phyloP scores from a whole-genome alignment of 2,329 filamentous ascomycete species.

The Neofusicoccum parvum region DNA sequence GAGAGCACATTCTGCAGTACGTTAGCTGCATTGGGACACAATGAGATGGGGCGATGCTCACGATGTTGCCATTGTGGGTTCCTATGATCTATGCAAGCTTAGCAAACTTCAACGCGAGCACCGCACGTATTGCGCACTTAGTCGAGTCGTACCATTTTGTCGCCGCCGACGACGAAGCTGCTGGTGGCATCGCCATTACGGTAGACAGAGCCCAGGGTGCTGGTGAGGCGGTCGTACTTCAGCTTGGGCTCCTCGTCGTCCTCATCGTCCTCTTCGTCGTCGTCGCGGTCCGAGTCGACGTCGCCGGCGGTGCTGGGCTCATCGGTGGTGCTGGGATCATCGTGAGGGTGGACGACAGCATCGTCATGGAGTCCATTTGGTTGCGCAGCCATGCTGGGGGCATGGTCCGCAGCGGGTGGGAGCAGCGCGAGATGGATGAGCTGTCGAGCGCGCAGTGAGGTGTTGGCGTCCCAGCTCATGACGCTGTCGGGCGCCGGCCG shows the following conservation, averaged over 20 bases:
- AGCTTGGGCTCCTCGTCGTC: slow-evolving; percentile 93
- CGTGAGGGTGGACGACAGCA: slow-evolving; percentile 56
- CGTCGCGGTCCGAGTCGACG: slow-evolving; percentile 20
- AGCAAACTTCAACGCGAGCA: slow-evolving; percentile 55
- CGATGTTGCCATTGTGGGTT: slow-evolving; percentile 95
- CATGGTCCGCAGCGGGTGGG: slow-evolving; percentile 36
- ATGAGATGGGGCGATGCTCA: slow-evolving; percentile 53
- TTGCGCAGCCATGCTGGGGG: slow-evolving; percentile 44
- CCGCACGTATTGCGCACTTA: slow-evolving; percentile 23
- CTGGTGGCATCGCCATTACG: slow-evolving; percentile 95
- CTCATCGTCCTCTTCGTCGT: slow-evolving; percentile 71
- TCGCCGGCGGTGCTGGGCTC: slow-evolving; percentile 27
- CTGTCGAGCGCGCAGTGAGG: slow-evolving; percentile 4
- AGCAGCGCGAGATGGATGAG: slow-evolving; percentile 16
- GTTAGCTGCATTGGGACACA: not conserved
- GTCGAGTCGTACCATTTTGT: slow-evolving; percentile 79
- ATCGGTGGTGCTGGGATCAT: slow-evolving; percentile 35
- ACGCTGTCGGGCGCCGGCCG: slow-evolving; percentile 5
- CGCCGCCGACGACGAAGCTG: slow-evolving; percentile 83
- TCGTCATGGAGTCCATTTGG: slow-evolving; percentile 37
- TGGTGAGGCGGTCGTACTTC: slow-evolving; percentile 88
- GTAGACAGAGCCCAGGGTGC: slow-evolving; percentile 77
- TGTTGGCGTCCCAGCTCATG: slow-evolving; percentile 15
- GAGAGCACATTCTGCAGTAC: slow-evolving; percentile 74
- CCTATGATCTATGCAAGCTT: slow-evolving; percentile 70